Conservation (phyloP, 2,329 filamentous ascomycete species). For the Cercospora nicotianae region DNA sequence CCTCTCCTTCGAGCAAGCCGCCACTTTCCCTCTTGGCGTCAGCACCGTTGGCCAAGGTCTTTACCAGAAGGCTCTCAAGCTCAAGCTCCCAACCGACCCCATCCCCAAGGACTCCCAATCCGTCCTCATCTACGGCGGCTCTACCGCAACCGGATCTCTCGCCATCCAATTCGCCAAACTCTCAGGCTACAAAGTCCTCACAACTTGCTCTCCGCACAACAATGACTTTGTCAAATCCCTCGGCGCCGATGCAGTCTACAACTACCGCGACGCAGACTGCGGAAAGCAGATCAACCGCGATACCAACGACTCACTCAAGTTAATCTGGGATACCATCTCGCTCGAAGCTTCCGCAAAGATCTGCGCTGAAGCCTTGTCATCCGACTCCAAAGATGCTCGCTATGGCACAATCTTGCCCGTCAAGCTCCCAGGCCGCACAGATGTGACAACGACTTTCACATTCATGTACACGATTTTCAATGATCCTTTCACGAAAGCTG, state of each 20-base stretch:
- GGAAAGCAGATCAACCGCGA: slow-evolving; percentile 45
- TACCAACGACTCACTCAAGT: slow-evolving; percentile 29
- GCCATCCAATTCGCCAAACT: slow-evolving; percentile 54
- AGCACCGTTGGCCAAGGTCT: slow-evolving; percentile 53
- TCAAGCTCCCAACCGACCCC: slow-evolving; percentile 50
- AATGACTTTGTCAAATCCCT: slow-evolving; percentile 49
- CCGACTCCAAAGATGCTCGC: slow-evolving; percentile 24
- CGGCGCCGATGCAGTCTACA: slow-evolving; percentile 51
- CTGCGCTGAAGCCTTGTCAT: slow-evolving; percentile 30
- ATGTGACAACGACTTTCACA: slow-evolving; percentile 26
- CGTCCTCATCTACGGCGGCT: slow-evolving; percentile 53
- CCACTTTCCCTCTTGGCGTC: slow-evolving; percentile 55
- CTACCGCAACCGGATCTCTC: slow-evolving; percentile 52
- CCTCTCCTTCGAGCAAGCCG: slow-evolving; percentile 54
- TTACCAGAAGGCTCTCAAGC: slow-evolving; percentile 45
- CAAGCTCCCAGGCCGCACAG: slow-evolving; percentile 27
- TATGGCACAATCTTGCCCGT: slow-evolving; percentile 31
- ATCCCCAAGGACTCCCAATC: slow-evolving; percentile 30
- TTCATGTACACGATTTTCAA: slow-evolving; percentile 36
- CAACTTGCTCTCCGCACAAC: slow-evolving; percentile 50
- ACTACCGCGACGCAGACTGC: slow-evolving; percentile 49
- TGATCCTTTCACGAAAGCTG: slow-evolving; percentile 28
- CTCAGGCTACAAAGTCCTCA: slow-evolving; percentile 41
- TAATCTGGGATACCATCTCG: slow-evolving; percentile 33
- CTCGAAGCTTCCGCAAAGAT: slow-evolving; percentile 26